A percentile compares a stretch with the other conserved stretches of the same genome.
These are phyloP conservation scores for Amanita bisporigera DNA, from an alignment of 1,284 basidiomycete species.

Conservation along the genomic window DNA sequence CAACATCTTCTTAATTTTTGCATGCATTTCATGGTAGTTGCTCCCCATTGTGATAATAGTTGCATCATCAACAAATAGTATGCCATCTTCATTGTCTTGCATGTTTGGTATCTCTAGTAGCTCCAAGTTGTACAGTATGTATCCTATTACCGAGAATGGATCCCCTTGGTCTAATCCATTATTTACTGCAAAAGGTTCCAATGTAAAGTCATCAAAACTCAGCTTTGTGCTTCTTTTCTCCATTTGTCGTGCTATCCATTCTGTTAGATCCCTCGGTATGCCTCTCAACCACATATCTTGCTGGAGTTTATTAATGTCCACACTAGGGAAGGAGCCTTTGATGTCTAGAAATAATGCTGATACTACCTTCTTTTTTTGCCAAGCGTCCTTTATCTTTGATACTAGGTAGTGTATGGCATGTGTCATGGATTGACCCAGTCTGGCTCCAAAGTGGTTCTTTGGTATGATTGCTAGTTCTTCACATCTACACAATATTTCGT, in stretches of 20 bases:
- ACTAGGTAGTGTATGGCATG: neutral
- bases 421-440: neutral
- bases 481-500: neutral
- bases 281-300: neutral
- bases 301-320: neutral
- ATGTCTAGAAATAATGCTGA: neutral
- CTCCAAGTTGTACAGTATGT: too few relatives aligned
- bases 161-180: too few relatives aligned
- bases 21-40: neutral
- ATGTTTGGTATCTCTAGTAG: too few relatives aligned
- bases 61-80: neutral
- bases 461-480: neutral
- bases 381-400: neutral
- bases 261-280: neutral
- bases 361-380: neutral
- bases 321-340: neutral
- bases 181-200: too few relatives aligned
- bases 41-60: neutral
- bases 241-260: neutral
- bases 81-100: neutral
- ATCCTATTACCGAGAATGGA: too few relatives aligned
- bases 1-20: too few relatives aligned
- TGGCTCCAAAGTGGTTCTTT: neutral
- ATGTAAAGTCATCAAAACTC: neutral
- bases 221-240: neutral